Conservation (phyloP, 1,284 basidiomycete species). For the Fomitiporia mediterranea region DNA sequence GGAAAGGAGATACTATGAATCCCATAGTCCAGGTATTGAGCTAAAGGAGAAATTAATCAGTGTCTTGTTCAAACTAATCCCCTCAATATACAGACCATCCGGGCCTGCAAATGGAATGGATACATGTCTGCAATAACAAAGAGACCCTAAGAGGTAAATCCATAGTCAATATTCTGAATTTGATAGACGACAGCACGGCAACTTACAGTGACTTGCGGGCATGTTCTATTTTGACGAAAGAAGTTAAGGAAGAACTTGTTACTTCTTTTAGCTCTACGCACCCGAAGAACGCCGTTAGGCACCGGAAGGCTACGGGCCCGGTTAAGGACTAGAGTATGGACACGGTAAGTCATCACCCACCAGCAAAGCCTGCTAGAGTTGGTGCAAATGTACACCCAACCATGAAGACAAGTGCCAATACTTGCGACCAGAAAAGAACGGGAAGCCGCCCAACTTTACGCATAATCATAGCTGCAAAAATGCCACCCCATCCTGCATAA, state of each 20-base stretch:
- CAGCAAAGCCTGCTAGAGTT: conserved; percentile 47
- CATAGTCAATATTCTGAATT: too few species aligned
- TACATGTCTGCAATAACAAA: conserved; percentile 66
- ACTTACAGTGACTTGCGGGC: conserved; percentile 64
- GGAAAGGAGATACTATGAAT: conserved; percentile 43
- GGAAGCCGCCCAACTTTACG: conserved; percentile 56
- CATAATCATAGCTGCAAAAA: conserved; percentile 56
- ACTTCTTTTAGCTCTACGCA: conserved; percentile 30
- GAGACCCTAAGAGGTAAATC: conserved; percentile 51
- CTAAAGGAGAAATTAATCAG: conserved; percentile 28
- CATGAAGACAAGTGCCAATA: conserved; percentile 46
- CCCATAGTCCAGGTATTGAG: conserved; percentile 72
- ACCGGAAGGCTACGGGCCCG: conserved; percentile 52
- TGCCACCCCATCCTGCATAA: conserved; percentile 50
- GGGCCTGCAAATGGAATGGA: conserved; percentile 71
- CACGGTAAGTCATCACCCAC: conserved; percentile 26
- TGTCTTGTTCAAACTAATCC: not conserved
- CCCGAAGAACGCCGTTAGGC: conserved; percentile 66
- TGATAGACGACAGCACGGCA: too few species aligned
- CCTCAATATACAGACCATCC: conserved; percentile 41
- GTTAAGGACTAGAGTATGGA: conserved; percentile 1
- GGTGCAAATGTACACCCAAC: conserved; percentile 52
- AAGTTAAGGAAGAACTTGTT: conserved; percentile 4
- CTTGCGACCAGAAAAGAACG: conserved; percentile 60
- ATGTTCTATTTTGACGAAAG: conserved; percentile 40